phyloP scores from a whole-genome alignment of 768 basidiomycete genomes.

The Agrocybe pediades region DNA sequence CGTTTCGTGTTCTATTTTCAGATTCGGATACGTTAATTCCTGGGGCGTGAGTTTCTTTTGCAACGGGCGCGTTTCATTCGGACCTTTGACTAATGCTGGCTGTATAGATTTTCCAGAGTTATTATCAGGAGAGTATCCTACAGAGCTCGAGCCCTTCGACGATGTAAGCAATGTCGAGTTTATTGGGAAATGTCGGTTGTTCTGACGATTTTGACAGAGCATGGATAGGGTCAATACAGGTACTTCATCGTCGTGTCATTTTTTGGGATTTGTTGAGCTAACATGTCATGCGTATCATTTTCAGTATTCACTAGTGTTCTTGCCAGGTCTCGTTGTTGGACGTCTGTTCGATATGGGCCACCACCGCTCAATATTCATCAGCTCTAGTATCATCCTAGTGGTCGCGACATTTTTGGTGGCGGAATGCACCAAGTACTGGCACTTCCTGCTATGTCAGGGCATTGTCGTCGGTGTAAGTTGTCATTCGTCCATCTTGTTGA shows the following conservation, averaged over 20 bases:
- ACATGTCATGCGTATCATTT: not conserved
- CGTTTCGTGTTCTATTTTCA: conserved; percentile 20
- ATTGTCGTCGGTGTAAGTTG: not conserved
- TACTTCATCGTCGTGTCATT: conserved; percentile 18
- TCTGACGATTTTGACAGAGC: conserved; percentile 41
- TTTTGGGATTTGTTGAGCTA: not conserved
- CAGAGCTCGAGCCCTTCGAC: conserved; percentile 52
- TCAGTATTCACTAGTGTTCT: conserved; percentile 64
- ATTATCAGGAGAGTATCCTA: conserved; percentile 63
- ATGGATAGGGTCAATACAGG: conserved; percentile 83
- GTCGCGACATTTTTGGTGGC: conserved; percentile 64
- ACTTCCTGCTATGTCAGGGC: conserved; percentile 59
- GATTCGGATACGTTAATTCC: conserved; percentile 71
- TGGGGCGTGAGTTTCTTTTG: conserved; percentile 60
- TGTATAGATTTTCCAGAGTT: conserved; percentile 67
- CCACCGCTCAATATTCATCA: conserved; percentile 50
- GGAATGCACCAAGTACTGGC: conserved; percentile 76
- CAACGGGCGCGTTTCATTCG: not conserved
- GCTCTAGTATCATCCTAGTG: conserved; percentile 53
- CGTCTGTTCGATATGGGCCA: conserved; percentile 76
- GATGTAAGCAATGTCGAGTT: conserved; percentile 46
- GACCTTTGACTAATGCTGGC: not conserved
- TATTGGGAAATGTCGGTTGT: not conserved
- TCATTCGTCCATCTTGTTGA: not conserved
- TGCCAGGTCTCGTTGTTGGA: conserved; percentile 64